These are phyloP conservation scores for Quercus mongolica DNA, from an alignment of 306 rosid species.

Conservation along the genomic window DNA sequence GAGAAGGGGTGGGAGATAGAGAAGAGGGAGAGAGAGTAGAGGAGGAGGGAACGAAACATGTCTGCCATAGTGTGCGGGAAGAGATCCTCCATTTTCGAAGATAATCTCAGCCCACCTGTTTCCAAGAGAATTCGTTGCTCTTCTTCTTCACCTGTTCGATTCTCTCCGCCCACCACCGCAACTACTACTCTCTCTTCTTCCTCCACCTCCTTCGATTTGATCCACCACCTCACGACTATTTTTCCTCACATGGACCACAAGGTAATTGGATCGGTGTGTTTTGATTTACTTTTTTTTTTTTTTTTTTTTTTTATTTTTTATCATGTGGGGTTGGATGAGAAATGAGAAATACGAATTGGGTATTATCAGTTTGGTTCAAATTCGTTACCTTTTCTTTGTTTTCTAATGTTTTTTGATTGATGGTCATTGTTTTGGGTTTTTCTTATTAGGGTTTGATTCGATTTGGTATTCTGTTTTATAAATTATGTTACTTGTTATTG, in stretches of 20 bases:
- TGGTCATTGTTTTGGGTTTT: too few species aligned
- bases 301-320: too few species aligned
- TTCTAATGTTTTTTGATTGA: too few species aligned
- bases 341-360: too few species aligned
- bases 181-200: constrained; percentile 19
- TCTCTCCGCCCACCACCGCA: constrained; percentile 37
- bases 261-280: constrained; percentile 25
- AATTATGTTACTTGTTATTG: too few species aligned
- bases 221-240: constrained; percentile 50
- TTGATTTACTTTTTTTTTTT: too few species aligned
- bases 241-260: constrained; percentile 82
- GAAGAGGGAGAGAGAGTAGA: constrained; percentile 22
- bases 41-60: constrained; percentile 66
- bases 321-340: too few species aligned
- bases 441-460: too few species aligned
- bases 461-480: too few species aligned
- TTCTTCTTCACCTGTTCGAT: constrained; percentile 56
- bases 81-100: constrained; percentile 86
- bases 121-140: constrained; percentile 69
- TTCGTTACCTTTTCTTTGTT: too few species aligned
- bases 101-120: constrained; percentile 33
- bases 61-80: constrained; percentile 96
- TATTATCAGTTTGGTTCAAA: too few species aligned
- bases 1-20: background rate
- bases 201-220: constrained; percentile 6